Conservation (phyloP, 352 stramenopile genomes). For the Achlya hypogyna region DNA sequence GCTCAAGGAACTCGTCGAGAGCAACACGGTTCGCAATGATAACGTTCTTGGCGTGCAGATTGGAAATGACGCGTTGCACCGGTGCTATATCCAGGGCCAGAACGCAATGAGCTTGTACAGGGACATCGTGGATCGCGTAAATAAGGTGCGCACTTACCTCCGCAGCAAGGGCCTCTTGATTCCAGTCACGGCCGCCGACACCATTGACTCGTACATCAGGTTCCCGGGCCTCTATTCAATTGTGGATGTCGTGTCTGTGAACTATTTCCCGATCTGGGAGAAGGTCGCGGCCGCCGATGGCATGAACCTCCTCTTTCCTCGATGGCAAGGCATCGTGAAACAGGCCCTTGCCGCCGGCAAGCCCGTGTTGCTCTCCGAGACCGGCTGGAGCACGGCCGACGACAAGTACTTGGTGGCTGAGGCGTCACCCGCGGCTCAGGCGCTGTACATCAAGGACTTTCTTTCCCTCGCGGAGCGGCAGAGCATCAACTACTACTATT, state of each 20-base stretch:
- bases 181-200: slow-evolving; percentile 53
- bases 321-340: slow-evolving; percentile 35
- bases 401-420: slow-evolving; percentile 24
- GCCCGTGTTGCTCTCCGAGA: slow-evolving; percentile 48
- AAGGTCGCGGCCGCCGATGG: slow-evolving; percentile 34
- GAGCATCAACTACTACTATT: slow-evolving; percentile 64
- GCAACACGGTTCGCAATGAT: slow-evolving; percentile 30
- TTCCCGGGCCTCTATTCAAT: slow-evolving; percentile 44
- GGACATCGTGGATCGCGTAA: slow-evolving; percentile 31
- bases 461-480: slow-evolving; percentile 37
- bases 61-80: slow-evolving; percentile 60
- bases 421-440: slow-evolving; percentile 39
- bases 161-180: slow-evolving; percentile 29
- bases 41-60: slow-evolving; percentile 52
- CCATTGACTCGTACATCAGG: slow-evolving; percentile 52
- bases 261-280: slow-evolving; percentile 78
- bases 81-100: slow-evolving; percentile 33
- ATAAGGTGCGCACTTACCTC: slow-evolving; percentile 39
- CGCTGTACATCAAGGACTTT: slow-evolving; percentile 60
- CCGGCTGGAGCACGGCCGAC: slow-evolving; percentile 48
- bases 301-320: slow-evolving; percentile 36
- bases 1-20: slow-evolving; percentile 32
- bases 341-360: slow-evolving; percentile 38
- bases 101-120: slow-evolving; percentile 26
- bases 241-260: slow-evolving; percentile 61